These are phyloP conservation scores for Gracilaria gracilis DNA, from an alignment of 23 red algal species.

Conservation along the genomic window DNA sequence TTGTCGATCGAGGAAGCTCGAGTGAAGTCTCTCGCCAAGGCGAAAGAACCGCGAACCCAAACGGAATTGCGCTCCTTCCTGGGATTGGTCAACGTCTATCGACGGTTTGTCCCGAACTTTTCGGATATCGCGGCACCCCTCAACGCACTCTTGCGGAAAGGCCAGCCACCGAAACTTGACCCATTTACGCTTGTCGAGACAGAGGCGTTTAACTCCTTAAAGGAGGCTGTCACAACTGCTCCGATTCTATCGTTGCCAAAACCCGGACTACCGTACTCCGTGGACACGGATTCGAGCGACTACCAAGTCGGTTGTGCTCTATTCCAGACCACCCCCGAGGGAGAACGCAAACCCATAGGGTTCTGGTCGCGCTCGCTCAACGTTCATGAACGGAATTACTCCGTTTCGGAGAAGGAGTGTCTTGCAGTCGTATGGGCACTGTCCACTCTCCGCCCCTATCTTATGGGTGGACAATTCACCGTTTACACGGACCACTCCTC, in stretches of 20 bases:
- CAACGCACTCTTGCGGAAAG: constrained; percentile 19
- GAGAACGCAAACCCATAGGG: constrained; percentile 13
- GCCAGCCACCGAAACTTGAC: background rate
- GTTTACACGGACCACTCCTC: constrained; percentile 40
- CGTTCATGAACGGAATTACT: constrained; percentile 35
- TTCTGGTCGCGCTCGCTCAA: constrained; percentile 26
- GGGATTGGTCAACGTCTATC: constrained; percentile 43
- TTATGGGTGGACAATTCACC: constrained; percentile 7
- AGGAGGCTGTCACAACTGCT: constrained; percentile 3
- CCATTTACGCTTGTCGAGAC: background rate
- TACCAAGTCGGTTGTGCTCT: constrained; percentile 3
- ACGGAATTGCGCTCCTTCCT: constrained; percentile 47
- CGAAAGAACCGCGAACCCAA: constrained; percentile 29
- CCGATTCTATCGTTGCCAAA: constrained; percentile 42
- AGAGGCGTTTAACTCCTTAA: constrained; percentile 19
- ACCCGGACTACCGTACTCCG: background rate
- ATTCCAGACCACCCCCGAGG: constrained; percentile 10
- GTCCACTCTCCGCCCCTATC: constrained; percentile 25
- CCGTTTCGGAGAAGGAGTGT: constrained; percentile 24
- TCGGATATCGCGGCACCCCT: constrained; percentile 34
- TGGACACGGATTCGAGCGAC: constrained; percentile 15
- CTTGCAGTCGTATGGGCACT: constrained; percentile 34
- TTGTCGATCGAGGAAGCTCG: constrained; percentile 36
- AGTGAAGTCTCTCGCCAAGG: constrained; percentile 8
- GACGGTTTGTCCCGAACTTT: constrained; percentile 37